These are phyloP conservation scores for Biscutella laevigata DNA, from an alignment of 441 rosid species.

Conservation along the genomic window DNA sequence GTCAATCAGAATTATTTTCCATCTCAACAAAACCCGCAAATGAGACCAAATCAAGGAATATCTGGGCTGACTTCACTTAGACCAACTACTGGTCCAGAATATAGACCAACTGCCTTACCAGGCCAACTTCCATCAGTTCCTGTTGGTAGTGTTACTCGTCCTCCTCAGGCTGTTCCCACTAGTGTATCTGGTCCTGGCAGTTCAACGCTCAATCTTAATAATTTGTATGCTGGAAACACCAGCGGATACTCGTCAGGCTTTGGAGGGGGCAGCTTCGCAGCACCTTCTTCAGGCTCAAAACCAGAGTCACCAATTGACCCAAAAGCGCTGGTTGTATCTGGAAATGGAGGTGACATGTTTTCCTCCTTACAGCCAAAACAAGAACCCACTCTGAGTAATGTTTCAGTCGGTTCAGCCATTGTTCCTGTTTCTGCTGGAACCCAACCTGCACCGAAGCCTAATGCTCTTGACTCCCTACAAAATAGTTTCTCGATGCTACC, in stretches of 20 bases:
- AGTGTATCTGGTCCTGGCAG: conserved; percentile 32
- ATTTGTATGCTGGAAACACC: conserved; percentile 51
- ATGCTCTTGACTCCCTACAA: conserved; percentile 60
- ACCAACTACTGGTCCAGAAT: conserved; percentile 41
- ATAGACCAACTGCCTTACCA: conserved; percentile 40
- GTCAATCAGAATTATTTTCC: conserved; percentile 43
- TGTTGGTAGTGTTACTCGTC: conserved; percentile 28
- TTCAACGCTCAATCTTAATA: conserved; percentile 37
- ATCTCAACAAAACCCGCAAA: conserved; percentile 44
- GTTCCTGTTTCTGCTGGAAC: conserved; percentile 40
- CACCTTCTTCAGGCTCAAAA: conserved; percentile 32
- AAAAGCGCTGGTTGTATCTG: conserved; percentile 51
- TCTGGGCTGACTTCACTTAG: conserved; percentile 23
- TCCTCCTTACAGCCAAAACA: conserved; percentile 44
- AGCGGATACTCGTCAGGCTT: conserved; percentile 38
- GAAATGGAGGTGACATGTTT: conserved; percentile 61
- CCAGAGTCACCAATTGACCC: conserved; percentile 43
- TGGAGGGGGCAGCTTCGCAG: conserved; percentile 31
- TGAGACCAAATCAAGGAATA: conserved; percentile 34
- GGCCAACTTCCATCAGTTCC: conserved; percentile 39
- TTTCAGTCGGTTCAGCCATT: conserved; percentile 38
- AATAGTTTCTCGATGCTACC: conserved; percentile 52
- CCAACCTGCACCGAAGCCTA: conserved; percentile 53
- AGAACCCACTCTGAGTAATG: conserved; percentile 39
- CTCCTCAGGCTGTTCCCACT: conserved; percentile 37